A percentile compares a stretch with the other conserved stretches of the same genome.
Conservation (phyloP, 2,329 filamentous ascomycete species). For the Penicillium glabrum region DNA sequence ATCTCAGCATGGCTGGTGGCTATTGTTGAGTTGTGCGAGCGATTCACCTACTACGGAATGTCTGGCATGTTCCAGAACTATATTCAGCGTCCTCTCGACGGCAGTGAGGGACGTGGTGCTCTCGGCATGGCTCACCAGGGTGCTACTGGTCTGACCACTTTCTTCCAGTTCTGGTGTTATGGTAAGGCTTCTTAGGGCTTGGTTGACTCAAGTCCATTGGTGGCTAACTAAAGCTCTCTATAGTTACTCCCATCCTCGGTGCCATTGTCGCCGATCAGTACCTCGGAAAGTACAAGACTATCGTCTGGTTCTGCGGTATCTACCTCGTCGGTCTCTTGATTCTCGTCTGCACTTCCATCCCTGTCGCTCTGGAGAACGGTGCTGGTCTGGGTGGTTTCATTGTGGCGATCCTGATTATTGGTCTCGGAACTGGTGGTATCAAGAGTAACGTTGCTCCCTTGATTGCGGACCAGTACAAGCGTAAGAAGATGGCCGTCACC, state of each 20-base stretch:
- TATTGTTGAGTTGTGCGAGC: constrained; percentile 57
- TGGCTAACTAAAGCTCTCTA: background rate
- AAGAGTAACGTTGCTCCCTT: constrained; percentile 64
- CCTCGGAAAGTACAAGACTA: constrained; percentile 62
- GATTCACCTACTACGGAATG: constrained; percentile 60
- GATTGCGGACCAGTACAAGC: constrained; percentile 66
- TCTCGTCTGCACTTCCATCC: constrained; percentile 56
- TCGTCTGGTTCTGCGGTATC: constrained; percentile 56
- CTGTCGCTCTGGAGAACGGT: constrained; percentile 50
- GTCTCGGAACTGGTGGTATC: constrained; percentile 67
- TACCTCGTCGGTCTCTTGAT: constrained; percentile 60
- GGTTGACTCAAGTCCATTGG: background rate
- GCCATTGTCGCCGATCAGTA: constrained; percentile 62
- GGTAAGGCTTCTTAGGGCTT: constrained; percentile 23
- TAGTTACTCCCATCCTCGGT: constrained; percentile 57
- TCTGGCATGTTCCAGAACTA: constrained; percentile 60
- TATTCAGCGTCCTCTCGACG: constrained; percentile 44
- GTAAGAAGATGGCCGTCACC: constrained; percentile 53
- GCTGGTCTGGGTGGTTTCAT: constrained; percentile 58
- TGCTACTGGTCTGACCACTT: constrained; percentile 52
- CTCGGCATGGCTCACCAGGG: constrained; percentile 46
- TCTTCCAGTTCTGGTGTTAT: constrained; percentile 59
- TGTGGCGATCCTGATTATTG: constrained; percentile 60
- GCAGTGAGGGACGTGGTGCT: constrained; percentile 40
- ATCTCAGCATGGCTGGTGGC: constrained; percentile 58